Conservation (phyloP, 164 flowering plant species). For the Stephania japonica region DNA sequence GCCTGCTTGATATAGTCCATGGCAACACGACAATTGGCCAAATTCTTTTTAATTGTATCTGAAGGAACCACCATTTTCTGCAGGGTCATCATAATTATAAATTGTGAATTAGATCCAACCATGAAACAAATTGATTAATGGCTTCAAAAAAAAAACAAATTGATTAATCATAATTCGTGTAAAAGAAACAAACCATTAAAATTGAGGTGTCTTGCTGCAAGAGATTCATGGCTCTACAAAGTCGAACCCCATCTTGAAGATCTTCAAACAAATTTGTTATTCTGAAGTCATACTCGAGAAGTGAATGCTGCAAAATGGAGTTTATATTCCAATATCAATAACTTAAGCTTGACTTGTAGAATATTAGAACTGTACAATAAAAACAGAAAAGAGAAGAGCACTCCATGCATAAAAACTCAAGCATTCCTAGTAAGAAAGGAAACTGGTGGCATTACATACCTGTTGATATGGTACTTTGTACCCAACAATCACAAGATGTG, state of each 20-base stretch:
- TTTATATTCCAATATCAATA: not conserved
- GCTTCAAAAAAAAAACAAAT: no score
- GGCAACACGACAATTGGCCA: constrained; percentile 64
- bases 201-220: constrained; percentile 66
- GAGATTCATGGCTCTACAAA: constrained; percentile 79
- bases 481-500: constrained; percentile 77
- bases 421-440: not conserved
- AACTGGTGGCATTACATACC: constrained; percentile 34
- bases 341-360: not conserved
- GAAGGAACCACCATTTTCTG: constrained; percentile 86
- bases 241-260: constrained; percentile 83
- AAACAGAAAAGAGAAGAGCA: not conserved
- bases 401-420: not conserved
- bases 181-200: constrained; percentile 47
- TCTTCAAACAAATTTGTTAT: constrained; percentile 68
- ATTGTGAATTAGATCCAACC: not conserved
- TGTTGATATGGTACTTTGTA: constrained; percentile 79
- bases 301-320: constrained; percentile 48
- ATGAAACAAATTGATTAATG: constrained; percentile 1
- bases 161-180: not conserved
- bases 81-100: constrained; percentile 9
- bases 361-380: not conserved
- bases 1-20: constrained; percentile 63
- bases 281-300: constrained; percentile 68
- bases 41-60: constrained; percentile 61